These are phyloP conservation scores for Neocatenulostroma microsporum DNA, from an alignment of 2,329 filamentous ascomycete species.

Conservation along the genomic window DNA sequence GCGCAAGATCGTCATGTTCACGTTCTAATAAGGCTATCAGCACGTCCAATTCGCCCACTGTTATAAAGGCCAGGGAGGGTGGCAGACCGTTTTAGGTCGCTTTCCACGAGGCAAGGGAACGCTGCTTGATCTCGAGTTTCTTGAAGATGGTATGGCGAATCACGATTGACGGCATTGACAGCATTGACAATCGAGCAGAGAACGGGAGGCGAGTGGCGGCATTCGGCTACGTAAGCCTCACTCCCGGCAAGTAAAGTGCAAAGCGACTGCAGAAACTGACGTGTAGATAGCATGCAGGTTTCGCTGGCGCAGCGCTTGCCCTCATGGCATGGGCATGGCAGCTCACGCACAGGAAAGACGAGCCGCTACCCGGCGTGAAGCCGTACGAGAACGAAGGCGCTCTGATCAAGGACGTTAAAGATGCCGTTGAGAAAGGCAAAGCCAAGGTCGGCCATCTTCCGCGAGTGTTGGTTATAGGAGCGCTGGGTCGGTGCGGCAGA, in stretches of 20 bases:
- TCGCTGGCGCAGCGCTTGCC: slow-evolving; percentile 55
- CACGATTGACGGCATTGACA: not conserved
- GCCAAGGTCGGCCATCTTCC: slow-evolving; percentile 61
- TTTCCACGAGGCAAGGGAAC: slow-evolving; percentile 70
- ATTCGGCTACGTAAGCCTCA: slow-evolving; percentile 48
- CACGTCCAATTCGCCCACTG: slow-evolving; percentile 34
- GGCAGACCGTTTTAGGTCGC: slow-evolving; percentile 67
- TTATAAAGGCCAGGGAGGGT: slow-evolving; percentile 56
- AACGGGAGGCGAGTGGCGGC: slow-evolving; percentile 62
- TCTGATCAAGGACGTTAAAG: slow-evolving; percentile 67
- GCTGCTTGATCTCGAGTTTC: slow-evolving; percentile 80
- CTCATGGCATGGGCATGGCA: slow-evolving; percentile 80
- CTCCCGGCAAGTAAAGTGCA: not conserved
- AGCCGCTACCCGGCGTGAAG: slow-evolving; percentile 58
- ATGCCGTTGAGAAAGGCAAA: slow-evolving; percentile 57
- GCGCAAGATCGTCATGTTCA: too few species aligned
- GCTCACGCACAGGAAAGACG: slow-evolving; percentile 58
- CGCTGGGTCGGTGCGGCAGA: slow-evolving; percentile 65
- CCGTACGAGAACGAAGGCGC: slow-evolving; percentile 67
- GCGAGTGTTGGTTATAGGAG: slow-evolving; percentile 75
- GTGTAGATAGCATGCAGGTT: slow-evolving; percentile 63
- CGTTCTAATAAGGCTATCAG: too few species aligned
- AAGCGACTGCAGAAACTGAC: slow-evolving; percentile 20
- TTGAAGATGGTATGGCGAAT: slow-evolving; percentile 50
- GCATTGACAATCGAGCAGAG: slow-evolving; percentile 28